Percentiles rank a stretch among this genome's conserved stretches.
Evolutionary conservation across 2,329 filamentous ascomycete species (phyloP).

Genomic region (Beauveria caledonica): DNA sequence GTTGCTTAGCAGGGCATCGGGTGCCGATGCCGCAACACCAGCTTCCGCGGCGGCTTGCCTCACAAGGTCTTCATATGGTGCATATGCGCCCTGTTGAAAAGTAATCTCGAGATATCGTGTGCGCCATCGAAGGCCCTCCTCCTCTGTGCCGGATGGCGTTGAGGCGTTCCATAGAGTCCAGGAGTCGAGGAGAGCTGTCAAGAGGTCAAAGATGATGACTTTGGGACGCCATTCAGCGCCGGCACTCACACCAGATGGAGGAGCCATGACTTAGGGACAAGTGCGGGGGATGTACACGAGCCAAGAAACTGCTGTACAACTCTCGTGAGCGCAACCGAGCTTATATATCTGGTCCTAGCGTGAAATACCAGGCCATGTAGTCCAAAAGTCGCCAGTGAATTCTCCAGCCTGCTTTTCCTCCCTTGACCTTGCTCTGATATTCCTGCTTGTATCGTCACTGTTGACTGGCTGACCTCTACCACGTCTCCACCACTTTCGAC

Average conservation of each 20-base stretch:
- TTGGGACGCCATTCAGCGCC: conserved; percentile 20
- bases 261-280: not conserved
- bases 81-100: conserved; percentile 25
- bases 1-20: conserved; percentile 19
- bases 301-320: not conserved
- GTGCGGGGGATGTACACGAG: not conserved
- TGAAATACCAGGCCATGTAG: not conserved
- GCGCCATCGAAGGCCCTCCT: conserved; percentile 27
- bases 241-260: not conserved
- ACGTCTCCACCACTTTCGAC: not conserved
- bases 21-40: conserved; percentile 21
- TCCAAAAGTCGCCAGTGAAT: not conserved
- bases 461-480: not conserved
- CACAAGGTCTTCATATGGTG: conserved; percentile 25
- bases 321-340: not conserved
- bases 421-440: not conserved
- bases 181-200: conserved; percentile 31
- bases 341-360: not conserved
- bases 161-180: conserved; percentile 30
- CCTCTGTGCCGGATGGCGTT: conserved; percentile 18
- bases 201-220: conserved; percentile 32
- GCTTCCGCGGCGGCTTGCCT: conserved; percentile 22
- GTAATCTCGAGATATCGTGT: conserved; percentile 30
- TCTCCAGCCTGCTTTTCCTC: not conserved
- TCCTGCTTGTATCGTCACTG: not conserved